These are phyloP conservation scores for Yamadazyma philogaea DNA, from an alignment of 805 yeast genomes.

Conservation along the genomic window DNA sequence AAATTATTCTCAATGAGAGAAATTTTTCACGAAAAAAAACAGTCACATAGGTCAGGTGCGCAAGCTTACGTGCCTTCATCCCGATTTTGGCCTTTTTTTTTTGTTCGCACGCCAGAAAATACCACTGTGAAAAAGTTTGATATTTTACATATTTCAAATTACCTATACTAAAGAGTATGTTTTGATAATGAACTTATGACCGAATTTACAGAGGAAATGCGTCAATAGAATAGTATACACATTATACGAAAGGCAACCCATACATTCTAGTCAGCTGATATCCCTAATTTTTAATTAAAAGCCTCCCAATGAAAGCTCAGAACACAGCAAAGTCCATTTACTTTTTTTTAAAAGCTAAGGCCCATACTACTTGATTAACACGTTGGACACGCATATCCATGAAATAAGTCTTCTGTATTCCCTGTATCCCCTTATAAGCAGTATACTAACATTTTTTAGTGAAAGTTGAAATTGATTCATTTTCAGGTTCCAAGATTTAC, in stretches of 20 bases:
- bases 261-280: no score
- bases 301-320: not conserved
- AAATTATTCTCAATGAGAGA: slow-evolving; percentile 4
- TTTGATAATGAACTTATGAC: not conserved
- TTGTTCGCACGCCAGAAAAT: slow-evolving; percentile 7
- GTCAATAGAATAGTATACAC: not conserved
- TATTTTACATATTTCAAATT: slow-evolving; percentile 10
- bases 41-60: slow-evolving; percentile 12
- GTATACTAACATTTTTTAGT: slow-evolving; percentile 47
- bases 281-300: no score
- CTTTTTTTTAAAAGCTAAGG: not conserved
- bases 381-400: not conserved
- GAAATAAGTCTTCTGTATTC: not conserved
- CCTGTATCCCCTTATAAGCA: not conserved
- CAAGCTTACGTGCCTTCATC: slow-evolving; percentile 4
- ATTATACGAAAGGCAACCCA: no score
- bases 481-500: slow-evolving; percentile 99
- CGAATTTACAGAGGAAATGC: not conserved
- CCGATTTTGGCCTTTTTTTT: slow-evolving; percentile 1
- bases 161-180: slow-evolving; percentile 10
- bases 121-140: slow-evolving; percentile 11
- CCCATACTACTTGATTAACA: not conserved
- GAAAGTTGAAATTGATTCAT: slow-evolving; percentile 99
- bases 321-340: not conserved
- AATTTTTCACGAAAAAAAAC: slow-evolving; percentile 5